Percentiles rank a stretch among this genome's conserved stretches.
phyloP scores from a whole-genome alignment of 306 rosid species.

The Lithocarpus polystachyus region DNA sequence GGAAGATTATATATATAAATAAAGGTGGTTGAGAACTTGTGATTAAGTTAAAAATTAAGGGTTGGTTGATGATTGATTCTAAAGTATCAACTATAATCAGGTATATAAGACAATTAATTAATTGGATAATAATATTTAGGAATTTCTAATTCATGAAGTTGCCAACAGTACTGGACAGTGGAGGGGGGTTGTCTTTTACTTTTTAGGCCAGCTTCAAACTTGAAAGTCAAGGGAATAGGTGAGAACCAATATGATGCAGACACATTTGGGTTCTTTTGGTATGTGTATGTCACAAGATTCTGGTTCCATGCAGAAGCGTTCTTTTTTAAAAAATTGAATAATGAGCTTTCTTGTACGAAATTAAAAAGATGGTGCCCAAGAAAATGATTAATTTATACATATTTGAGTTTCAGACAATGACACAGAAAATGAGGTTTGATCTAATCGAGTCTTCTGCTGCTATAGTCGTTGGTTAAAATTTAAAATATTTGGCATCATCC shows the following conservation, averaged over 20 bases:
- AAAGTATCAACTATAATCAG: neutral
- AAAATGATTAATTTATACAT: neutral
- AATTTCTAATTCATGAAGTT: constrained; percentile 9
- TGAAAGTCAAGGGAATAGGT: constrained; percentile 17
- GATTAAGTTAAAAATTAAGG: neutral
- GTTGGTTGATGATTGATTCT: constrained; percentile 11
- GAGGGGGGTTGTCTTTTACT: neutral
- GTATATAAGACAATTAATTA: neutral
- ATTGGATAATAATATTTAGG: constrained; percentile 14
- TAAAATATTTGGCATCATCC: too few relatives aligned
- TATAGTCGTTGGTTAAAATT: too few relatives aligned
- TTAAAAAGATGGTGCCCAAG: neutral
- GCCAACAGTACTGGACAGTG: neutral
- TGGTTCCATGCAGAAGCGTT: constrained; percentile 9
- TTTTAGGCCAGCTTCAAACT: too few relatives aligned
- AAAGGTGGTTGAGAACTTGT: neutral
- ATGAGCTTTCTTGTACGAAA: neutral
- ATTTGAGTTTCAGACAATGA: too few relatives aligned
- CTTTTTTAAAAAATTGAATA: neutral
- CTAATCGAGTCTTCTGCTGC: too few relatives aligned
- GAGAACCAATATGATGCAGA: constrained; percentile 22
- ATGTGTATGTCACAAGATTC: neutral
- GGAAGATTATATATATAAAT: neutral
- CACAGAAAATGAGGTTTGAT: too few relatives aligned
- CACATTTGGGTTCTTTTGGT: neutral